Evolutionary conservation across 2,329 filamentous ascomycete genomes (phyloP), one percentile per base, ranked within the genome.

Genomic region (Hypoxylon sp.): DNA sequence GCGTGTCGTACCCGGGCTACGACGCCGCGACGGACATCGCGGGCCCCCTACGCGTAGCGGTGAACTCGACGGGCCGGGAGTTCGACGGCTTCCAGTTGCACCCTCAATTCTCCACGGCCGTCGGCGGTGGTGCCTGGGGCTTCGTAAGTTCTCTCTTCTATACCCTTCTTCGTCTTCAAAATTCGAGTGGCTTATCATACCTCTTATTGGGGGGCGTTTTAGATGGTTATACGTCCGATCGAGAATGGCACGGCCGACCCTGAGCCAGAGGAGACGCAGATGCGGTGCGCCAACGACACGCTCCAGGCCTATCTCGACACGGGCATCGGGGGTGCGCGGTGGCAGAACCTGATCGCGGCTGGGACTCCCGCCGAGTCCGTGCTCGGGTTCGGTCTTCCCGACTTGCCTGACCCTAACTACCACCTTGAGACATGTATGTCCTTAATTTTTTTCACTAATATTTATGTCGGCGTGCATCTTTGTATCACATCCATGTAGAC

Each of bases 291-390:
- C 7, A 55, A 63, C 11, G 47, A 45, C 26, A 60, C 58, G 13
- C 53, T 63, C 8, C 62, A 66, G 27, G 65, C 62, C 4, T 38
- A 65, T 35, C 42, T 66, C 21, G 52, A 64, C 27, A 56, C 46
- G 27, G 61, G 65, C 10, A 51, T 54, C 15, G 43, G 40, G 20
- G 65, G 59, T 11, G 35, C 31, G 1, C 55, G 26, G 21, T 66
- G 59, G 65, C 57, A 63, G 54, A 54, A 48, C 1, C 37, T 67
- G 4, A 58, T 65, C 8, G 65, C 62, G 18, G 63, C 65, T n/a
- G 63, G 65, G 15, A 66, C 63, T 18, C 63, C 62, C 2, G 61
- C 53, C 23, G 63, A 66, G 49, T 57, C 63, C 3, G 63, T 60
- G 21, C 62, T 67, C 23, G 62, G 63, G 1, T 67, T 67, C 37